These are phyloP conservation scores for Chaetomium tenue DNA, from an alignment of 495 filamentous ascomycete species.

Conservation along the genomic window DNA sequence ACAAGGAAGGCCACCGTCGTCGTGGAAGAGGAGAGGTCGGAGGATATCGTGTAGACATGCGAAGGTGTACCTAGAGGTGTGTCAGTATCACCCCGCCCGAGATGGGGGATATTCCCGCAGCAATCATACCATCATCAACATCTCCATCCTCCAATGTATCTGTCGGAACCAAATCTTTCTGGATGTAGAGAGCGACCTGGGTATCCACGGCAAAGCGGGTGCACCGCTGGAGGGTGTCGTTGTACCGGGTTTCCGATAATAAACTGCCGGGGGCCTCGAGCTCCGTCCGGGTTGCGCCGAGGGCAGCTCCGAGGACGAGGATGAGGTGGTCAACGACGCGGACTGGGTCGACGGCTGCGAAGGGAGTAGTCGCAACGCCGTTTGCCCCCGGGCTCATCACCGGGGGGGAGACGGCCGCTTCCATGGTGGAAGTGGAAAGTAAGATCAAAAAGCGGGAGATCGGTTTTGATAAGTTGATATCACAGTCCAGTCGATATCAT, in stretches of 20 bases:
- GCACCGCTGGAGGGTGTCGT: constrained; percentile 82
- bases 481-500: constrained; percentile 22
- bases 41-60: constrained; percentile 74
- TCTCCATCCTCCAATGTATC: constrained; percentile 37
- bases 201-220: constrained; percentile 84
- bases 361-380: constrained; percentile 44
- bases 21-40: constrained; percentile 74
- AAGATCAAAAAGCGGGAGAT: constrained; percentile 2
- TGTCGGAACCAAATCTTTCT: constrained; percentile 68
- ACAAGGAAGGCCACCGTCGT: constrained; percentile 81
- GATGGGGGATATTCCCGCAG: background rate
- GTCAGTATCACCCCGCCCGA: constrained; percentile 12
- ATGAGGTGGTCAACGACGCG: constrained; percentile 75
- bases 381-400: constrained; percentile 44
- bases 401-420: constrained; percentile 45
- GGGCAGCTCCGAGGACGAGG: constrained; percentile 73
- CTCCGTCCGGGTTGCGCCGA: constrained; percentile 79
- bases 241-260: constrained; percentile 64
- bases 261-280: constrained; percentile 77
- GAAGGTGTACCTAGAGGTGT: constrained; percentile 35
- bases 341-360: constrained; percentile 48
- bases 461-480: constrained; percentile 11
- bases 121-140: constrained; percentile 31
- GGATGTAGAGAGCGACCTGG: constrained; percentile 83
- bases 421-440: constrained; percentile 39